Percentiles rank a stretch among this genome's conserved stretches.
These are phyloP conservation scores for Vitis vinifera DNA, from an alignment of 164 flowering plant species.

Conservation along the genomic window ASM3070453v1 NC_081818.1:1879501-1880000, in stretches of 20 bases:
- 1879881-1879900: conserved; percentile 63
- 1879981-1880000: conserved; percentile 92
- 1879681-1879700: background rate
- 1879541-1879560: background rate
- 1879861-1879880: background rate
- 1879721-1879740: background rate
- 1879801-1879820: background rate
- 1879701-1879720: too few relatives aligned
- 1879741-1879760: background rate
- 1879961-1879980: conserved; percentile 71
- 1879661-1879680: background rate
- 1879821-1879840: background rate
- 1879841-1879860: background rate
- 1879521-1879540: background rate
- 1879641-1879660: background rate
- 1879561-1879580: too few relatives aligned
- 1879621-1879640: background rate
- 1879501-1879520: conserved; percentile 52
- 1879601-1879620: background rate
- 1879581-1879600: background rate
- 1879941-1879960: conserved; percentile 74
- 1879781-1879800: background rate
- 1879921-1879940: conserved; percentile 90
- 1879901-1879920: conserved; percentile 79
- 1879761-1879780: too few relatives aligned